Evolutionary conservation across 257 asterid genomes (phyloP).

Genomic region (Solanum okadae): DNA sequence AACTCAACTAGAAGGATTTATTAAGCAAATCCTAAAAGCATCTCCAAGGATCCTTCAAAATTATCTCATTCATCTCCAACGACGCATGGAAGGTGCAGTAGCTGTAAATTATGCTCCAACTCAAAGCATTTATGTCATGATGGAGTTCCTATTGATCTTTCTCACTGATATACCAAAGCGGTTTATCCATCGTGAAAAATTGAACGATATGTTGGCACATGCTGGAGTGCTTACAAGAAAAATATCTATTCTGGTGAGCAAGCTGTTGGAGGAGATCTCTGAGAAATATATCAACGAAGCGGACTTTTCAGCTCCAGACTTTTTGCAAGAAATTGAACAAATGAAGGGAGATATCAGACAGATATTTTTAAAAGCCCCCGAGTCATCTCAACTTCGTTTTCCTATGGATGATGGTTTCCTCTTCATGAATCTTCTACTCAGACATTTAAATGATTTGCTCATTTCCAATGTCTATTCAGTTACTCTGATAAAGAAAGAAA

Average conservation of each 20-base stretch:
- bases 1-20: not conserved
- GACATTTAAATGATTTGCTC: not conserved
- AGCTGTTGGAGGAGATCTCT: not conserved
- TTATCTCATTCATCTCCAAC: not conserved
- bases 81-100: not conserved
- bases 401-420: not conserved
- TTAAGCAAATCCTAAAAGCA: not conserved
- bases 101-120: not conserved
- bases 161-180: too few species aligned
- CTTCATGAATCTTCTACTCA: not conserved
- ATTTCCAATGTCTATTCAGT: not conserved
- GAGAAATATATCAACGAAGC: too few species aligned
- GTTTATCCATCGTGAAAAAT: too few species aligned
- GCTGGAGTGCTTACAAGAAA: accelerated
- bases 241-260: too few species aligned
- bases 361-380: not conserved
- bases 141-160: too few species aligned
- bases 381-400: too few species aligned
- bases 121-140: too few species aligned
- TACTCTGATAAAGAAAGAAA: too few species aligned
- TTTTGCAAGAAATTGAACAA: not conserved
- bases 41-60: not conserved
- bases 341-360: not conserved
- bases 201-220: too few species aligned
- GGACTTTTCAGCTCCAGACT: too few species aligned